phyloP scores from a whole-genome alignment of 2,329 filamentous ascomycete species.

The Pseudogymnoascus sp. region DNA sequence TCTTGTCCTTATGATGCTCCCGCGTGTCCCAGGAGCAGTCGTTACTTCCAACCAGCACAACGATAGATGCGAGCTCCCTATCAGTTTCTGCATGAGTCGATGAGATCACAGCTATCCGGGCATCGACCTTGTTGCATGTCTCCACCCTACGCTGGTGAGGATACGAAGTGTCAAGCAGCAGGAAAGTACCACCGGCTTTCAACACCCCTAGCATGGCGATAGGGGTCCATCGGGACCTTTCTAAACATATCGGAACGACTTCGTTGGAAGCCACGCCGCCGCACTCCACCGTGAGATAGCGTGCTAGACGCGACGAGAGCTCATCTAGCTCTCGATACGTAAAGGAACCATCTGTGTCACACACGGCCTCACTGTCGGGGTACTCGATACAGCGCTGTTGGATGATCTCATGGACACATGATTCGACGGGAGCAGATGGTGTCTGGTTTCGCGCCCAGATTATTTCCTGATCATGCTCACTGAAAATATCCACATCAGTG shows the following conservation, averaged over 20 bases:
- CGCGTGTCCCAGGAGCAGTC: background rate
- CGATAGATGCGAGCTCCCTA: background rate
- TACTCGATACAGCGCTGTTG: background rate
- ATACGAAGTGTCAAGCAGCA: slow-evolving; percentile 25
- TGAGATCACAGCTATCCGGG: background rate
- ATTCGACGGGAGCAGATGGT: background rate
- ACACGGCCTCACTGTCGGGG: background rate
- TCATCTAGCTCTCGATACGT: background rate
- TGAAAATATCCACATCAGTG: background rate
- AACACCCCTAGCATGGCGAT: slow-evolving; percentile 25
- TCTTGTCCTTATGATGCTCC: background rate
- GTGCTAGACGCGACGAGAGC: background rate
- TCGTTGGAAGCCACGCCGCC: slow-evolving; percentile 13
- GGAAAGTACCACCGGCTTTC: slow-evolving; percentile 25
- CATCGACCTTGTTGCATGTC: background rate
- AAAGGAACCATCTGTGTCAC: background rate
- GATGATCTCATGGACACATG: background rate
- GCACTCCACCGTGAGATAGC: background rate
- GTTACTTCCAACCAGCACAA: background rate
- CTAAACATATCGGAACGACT: slow-evolving; percentile 19
- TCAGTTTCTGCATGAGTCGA: background rate
- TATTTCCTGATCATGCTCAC: background rate
- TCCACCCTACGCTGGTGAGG: slow-evolving; percentile 22
- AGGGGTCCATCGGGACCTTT: slow-evolving; percentile 22
- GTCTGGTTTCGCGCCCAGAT: background rate